Evolutionary conservation across 768 basidiomycete genomes (phyloP), one percentile per base, ranked within the genome.

Genomic region (Phylloporus sp.): DNA sequence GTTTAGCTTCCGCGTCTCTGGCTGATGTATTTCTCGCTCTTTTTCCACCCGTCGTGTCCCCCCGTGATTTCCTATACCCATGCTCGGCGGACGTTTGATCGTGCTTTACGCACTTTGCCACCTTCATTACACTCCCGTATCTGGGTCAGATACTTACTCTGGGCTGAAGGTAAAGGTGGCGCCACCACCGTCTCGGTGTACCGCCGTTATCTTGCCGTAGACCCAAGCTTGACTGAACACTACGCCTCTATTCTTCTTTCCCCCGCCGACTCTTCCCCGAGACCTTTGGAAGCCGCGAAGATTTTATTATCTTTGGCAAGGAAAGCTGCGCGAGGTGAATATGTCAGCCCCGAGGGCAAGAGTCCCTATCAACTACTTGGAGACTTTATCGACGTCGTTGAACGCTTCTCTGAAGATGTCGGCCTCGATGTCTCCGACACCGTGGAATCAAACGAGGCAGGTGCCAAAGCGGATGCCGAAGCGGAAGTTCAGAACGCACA

Each of bases 271-370:
- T 74, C 87, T 37, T 56, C 71, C 26, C 80, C 89, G 9, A 81
- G 89, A 37, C 90, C 96, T 1, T 78, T 98, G 22, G 91, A 95
- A 65, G 93, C 95, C 2, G 90, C 92, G 5, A 99, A 99, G 62
- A 76, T 95, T 14, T 73, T 96, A 20, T 74, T 99, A 23, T 78
- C 80, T 3, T 69, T 98, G 47, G 90, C 91, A 23, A 78, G 92
- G 43, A 86, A 86, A 60, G 90, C 95, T 3, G 76, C 85, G 0
- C 75, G 79, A 32, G 93, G 92, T 21, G 80, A 84, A 49, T 97
- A 96, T 60, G 73, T 71, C 13, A 91, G 90, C 48, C 83, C 90
- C 0, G 93, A 97, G 63, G 89, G 88, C 39, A 97, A 97, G 69
- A 94, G 92, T 49, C 86, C 95, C 1, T 97, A 96, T 60, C 93